Percentiles rank a stretch among this genome's conserved stretches.
Conservation (phyloP, 176 grass and related monocot genomes). For the Eremochloa ophiuroides region DNA sequence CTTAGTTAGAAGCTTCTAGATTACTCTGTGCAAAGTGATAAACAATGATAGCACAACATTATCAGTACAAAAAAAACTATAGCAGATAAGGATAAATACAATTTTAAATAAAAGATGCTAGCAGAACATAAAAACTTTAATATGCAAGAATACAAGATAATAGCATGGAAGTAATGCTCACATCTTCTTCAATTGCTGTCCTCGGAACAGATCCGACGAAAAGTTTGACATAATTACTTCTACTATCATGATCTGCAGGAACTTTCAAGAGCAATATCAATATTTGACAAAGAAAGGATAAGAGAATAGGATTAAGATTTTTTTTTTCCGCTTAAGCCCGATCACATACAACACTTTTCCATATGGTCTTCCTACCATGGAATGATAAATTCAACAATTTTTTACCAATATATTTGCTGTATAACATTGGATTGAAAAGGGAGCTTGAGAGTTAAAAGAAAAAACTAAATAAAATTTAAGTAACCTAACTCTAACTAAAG, state of each 20-base stretch:
- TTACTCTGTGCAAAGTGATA: conserved; percentile 3
- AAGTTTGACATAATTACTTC: conserved; percentile 78
- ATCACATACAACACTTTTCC: background rate
- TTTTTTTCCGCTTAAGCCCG: background rate
- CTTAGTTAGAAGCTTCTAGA: background rate
- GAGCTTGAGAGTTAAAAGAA: background rate
- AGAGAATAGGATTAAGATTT: background rate
- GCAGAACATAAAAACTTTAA: conserved; percentile 8
- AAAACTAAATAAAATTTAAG: background rate
- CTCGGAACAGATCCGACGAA: conserved; percentile 95
- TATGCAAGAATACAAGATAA: background rate
- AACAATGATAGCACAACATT: background rate
- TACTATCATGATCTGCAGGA: conserved; percentile 62
- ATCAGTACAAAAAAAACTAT: background rate
- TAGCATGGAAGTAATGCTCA: conserved; percentile 44
- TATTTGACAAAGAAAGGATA: background rate
- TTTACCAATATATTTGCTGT: background rate
- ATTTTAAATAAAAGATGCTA: background rate
- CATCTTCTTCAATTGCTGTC: conserved; percentile 84
- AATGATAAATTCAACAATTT: background rate
- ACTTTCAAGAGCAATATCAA: conserved; percentile 24
- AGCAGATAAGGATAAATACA: background rate
- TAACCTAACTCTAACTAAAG: background rate
- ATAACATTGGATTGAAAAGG: background rate
- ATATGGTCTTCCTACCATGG: background rate